Evolutionary conservation across 768 basidiomycete genomes (phyloP).

Genomic region (Suillus plorans): DNA sequence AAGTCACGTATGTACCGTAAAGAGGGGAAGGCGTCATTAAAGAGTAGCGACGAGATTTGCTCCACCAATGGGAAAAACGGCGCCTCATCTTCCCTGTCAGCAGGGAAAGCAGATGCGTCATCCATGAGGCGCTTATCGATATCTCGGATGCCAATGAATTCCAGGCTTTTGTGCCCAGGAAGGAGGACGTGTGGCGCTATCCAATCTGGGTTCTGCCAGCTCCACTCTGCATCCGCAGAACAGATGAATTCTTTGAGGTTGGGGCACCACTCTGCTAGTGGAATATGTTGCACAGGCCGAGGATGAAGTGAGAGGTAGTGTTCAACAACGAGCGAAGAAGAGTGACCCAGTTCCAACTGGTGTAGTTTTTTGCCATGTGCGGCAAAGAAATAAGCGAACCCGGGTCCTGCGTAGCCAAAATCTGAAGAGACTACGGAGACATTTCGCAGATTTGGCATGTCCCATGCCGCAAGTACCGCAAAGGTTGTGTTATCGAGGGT

Average conservation of each 20-base stretch:
- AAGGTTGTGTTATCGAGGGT: slow-evolving; percentile 74
- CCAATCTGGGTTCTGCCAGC: slow-evolving; percentile 79
- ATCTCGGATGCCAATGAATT: slow-evolving; percentile 71
- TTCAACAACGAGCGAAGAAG: slow-evolving; percentile 63
- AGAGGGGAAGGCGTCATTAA: slow-evolving; percentile 58
- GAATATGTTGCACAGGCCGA: slow-evolving; percentile 37
- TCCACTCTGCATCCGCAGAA: slow-evolving; percentile 78
- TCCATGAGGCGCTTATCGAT: slow-evolving; percentile 62
- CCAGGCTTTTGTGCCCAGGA: slow-evolving; percentile 57
- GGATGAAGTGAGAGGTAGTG: slow-evolving; percentile 56
- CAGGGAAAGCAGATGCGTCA: slow-evolving; percentile 36
- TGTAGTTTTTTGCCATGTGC: slow-evolving; percentile 60
- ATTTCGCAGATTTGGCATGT: slow-evolving; percentile 60
- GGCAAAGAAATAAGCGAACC: slow-evolving; percentile 65
- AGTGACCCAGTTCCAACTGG: slow-evolving; percentile 75
- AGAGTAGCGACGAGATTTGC: slow-evolving; percentile 61
- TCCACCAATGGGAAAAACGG: slow-evolving; percentile 65
- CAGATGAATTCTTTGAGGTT: slow-evolving; percentile 70
- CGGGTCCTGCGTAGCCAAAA: slow-evolving; percentile 64
- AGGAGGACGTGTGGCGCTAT: slow-evolving; percentile 75
- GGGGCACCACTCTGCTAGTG: slow-evolving; percentile 69
- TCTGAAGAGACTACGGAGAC: slow-evolving; percentile 71
- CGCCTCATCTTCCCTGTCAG: slow-evolving; percentile 38
- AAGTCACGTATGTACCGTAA: slow-evolving; percentile 65
- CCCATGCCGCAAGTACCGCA: slow-evolving; percentile 62